Conservation (phyloP, 1,139 yeast genomes). For the Debaryomyces robertsiae region DNA sequence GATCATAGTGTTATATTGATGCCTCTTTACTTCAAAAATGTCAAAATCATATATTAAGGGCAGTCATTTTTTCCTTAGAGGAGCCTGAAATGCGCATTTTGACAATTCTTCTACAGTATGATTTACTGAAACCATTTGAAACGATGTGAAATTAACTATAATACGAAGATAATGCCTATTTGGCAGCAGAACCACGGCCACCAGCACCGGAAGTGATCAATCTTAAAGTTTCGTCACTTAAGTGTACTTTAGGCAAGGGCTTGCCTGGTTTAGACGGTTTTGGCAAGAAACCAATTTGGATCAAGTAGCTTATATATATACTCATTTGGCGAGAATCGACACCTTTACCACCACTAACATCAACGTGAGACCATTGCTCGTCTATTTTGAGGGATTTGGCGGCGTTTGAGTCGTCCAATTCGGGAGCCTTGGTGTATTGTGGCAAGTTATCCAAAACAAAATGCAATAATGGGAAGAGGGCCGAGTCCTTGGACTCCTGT, state of each 20-base stretch:
- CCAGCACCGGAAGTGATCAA: constrained; percentile 83
- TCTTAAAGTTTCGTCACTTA: constrained; percentile 61
- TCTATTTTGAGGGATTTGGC: constrained; percentile 63
- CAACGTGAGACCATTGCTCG: constrained; percentile 62
- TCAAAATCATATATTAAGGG: too few relatives aligned
- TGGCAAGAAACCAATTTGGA: constrained; percentile 76
- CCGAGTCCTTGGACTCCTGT: constrained; percentile 71
- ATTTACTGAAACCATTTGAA: background rate
- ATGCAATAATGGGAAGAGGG: constrained; percentile 89
- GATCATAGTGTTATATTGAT: background rate
- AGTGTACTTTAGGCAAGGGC: constrained; percentile 57
- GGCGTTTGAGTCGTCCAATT: constrained; percentile 85
- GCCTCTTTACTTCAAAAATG: too few relatives aligned
- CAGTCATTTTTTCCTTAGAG: too few relatives aligned
- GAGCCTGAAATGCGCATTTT: too few relatives aligned
- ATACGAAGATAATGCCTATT: constrained; percentile 18
- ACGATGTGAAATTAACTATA: background rate
- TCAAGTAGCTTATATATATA: constrained; percentile 75
- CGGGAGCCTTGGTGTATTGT: constrained; percentile 90
- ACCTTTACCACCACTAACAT: constrained; percentile 70
- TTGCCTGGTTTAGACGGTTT: constrained; percentile 50
- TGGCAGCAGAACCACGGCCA: constrained; percentile 71
- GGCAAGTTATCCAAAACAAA: constrained; percentile 93
- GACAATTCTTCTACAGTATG: too few relatives aligned
- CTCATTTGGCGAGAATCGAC: constrained; percentile 69